phyloP scores from a whole-genome alignment of 179 eudicot genomes.

The Beta corolliflora region DNA sequence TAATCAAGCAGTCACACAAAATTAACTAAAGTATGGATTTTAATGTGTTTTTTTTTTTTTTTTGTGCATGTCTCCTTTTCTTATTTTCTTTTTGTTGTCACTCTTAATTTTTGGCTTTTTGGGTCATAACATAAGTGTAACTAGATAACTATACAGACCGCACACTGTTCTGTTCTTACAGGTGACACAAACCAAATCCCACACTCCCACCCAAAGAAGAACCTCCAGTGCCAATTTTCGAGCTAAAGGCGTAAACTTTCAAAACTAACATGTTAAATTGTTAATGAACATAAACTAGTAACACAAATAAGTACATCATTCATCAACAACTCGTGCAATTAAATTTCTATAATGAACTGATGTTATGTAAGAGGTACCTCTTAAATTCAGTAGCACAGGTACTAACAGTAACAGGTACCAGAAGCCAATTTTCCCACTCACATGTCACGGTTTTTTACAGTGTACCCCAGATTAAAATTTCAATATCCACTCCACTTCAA shows the following conservation, averaged over 20 bases:
- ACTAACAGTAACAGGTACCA: not conserved
- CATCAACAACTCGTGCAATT: slow-evolving; percentile 16
- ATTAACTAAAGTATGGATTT: too few relatives aligned
- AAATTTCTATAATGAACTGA: not conserved
- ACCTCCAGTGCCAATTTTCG: not conserved
- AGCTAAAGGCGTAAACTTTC: slow-evolving; percentile 19
- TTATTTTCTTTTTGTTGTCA: not conserved
- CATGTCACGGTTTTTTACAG: not conserved
- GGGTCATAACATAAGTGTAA: not conserved
- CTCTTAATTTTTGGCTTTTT: not conserved
- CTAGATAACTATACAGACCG: not conserved
- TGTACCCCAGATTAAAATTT: not conserved
- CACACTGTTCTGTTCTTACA: not conserved
- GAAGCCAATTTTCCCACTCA: slow-evolving; percentile 13
- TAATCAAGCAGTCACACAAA: not conserved
- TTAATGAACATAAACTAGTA: not conserved
- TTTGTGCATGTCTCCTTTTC: too few relatives aligned
- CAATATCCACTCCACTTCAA: slow-evolving; percentile 11
- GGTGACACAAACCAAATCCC: not conserved
- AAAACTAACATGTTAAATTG: not conserved
- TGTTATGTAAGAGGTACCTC: not conserved
- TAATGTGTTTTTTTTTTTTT: too few relatives aligned
- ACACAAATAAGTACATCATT: not conserved
- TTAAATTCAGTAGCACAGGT: slow-evolving; percentile 13
- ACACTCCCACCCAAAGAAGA: not conserved